A percentile compares a stretch with the other conserved stretches of the same genome.
Evolutionary conservation across 805 yeast genomes (phyloP).

Genomic region (Saccharomycopsis selenospora): DNA sequence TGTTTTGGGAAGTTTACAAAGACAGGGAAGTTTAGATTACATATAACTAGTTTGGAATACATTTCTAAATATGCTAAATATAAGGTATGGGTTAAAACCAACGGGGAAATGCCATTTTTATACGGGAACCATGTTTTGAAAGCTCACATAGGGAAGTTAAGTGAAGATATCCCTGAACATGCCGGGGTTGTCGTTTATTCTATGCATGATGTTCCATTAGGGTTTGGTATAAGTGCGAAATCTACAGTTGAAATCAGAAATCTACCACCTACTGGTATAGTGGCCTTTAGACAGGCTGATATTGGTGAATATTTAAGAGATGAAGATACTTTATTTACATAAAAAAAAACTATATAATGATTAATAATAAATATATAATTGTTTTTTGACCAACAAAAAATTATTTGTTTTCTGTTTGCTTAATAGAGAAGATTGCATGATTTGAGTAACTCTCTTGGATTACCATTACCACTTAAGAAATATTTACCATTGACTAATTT

Average conservation of each 20-base stretch:
- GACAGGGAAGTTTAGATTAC: constrained; percentile 93
- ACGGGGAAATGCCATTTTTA: constrained; percentile 97
- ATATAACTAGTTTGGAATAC: constrained; percentile 81
- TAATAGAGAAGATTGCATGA: constrained; percentile 31
- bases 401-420: no score
- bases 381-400: no score
- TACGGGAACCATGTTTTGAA: constrained; percentile 95
- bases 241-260: constrained; percentile 82
- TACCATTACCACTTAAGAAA: constrained; percentile 57
- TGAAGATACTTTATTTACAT: constrained; percentile 91
- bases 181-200: constrained; percentile 90
- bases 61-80: constrained; percentile 83
- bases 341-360: no score
- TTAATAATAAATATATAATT: no score
- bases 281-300: constrained; percentile 94
- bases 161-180: constrained; percentile 97
- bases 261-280: constrained; percentile 89
- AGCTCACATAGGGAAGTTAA: constrained; percentile 94
- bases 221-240: constrained; percentile 92
- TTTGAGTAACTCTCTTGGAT: constrained; percentile 45
- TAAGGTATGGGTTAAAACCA: constrained; percentile 92
- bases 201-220: constrained; percentile 88
- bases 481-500: constrained; percentile 42
- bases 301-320: constrained; percentile 97
- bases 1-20: constrained; percentile 97